phyloP scores from a whole-genome alignment of 1,139 yeast species.

The Suhomyces bribrorum region DNA sequence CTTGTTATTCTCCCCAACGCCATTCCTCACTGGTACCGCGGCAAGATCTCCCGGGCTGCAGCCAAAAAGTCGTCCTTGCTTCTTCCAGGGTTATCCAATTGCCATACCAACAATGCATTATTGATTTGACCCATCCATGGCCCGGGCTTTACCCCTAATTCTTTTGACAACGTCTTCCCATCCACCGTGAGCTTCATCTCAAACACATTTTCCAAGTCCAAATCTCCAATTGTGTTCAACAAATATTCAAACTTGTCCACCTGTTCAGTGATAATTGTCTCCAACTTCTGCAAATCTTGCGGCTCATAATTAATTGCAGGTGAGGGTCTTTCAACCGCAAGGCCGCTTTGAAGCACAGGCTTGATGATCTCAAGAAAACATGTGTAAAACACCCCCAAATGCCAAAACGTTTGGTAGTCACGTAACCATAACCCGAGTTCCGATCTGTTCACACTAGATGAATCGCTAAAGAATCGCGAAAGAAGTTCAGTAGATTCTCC shows the following conservation, averaged over 20 bases:
- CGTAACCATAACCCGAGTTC: constrained; percentile 63
- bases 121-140: constrained; percentile 73
- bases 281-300: constrained; percentile 7
- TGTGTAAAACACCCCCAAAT: constrained; percentile 38
- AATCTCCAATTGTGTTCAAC: constrained; percentile 24
- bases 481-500: constrained; percentile 18
- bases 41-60: constrained; percentile 34
- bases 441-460: constrained; percentile 45
- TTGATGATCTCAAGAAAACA: constrained; percentile 32
- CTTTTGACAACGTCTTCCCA: constrained; percentile 63
- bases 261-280: constrained; percentile 5
- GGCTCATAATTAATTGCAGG: constrained; percentile 14
- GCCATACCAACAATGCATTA: constrained; percentile 65
- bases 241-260: constrained; percentile 36
- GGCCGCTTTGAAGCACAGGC: constrained; percentile 8
- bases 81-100: constrained; percentile 65
- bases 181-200: constrained; percentile 57
- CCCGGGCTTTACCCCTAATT: constrained; percentile 67
- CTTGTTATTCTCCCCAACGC: too few species aligned
- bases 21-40: constrained; percentile 13
- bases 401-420: constrained; percentile 54
- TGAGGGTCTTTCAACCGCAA: constrained; percentile 10
- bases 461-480: constrained; percentile 20
- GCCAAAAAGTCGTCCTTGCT: constrained; percentile 55
- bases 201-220: constrained; percentile 43